Percentiles rank a stretch among this genome's conserved stretches.
Conservation (phyloP, 306 rosid genomes). For the peach (Prunus persica) region Prunus_persica_NCBIv2 NC_034014.1:1947001-1947500, state of each 20-base stretch:
- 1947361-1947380: neutral
- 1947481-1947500: neutral
- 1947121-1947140: conserved; percentile 81
- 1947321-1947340: conserved; percentile 49
- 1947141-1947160: conserved; percentile 53
- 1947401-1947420: neutral
- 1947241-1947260: conserved; percentile 67
- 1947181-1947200: conserved; percentile 2
- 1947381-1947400: neutral
- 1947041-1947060: conserved; percentile 21
- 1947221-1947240: conserved; percentile 38
- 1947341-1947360: neutral
- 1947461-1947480: neutral
- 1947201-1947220: conserved; percentile 5
- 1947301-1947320: conserved; percentile 84
- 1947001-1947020: neutral
- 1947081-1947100: conserved; percentile 85
- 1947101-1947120: conserved; percentile 81
- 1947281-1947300: conserved; percentile 92
- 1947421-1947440: neutral
- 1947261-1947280: conserved; percentile 86
- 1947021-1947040: neutral
- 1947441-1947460: neutral
- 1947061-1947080: conserved; percentile 84
- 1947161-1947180: conserved; percentile 25